Evolutionary conservation across 2,329 filamentous ascomycete genomes (phyloP), one percentile per base, ranked within the genome.

Genomic region (Penicillium sclerotiorum): DNA sequence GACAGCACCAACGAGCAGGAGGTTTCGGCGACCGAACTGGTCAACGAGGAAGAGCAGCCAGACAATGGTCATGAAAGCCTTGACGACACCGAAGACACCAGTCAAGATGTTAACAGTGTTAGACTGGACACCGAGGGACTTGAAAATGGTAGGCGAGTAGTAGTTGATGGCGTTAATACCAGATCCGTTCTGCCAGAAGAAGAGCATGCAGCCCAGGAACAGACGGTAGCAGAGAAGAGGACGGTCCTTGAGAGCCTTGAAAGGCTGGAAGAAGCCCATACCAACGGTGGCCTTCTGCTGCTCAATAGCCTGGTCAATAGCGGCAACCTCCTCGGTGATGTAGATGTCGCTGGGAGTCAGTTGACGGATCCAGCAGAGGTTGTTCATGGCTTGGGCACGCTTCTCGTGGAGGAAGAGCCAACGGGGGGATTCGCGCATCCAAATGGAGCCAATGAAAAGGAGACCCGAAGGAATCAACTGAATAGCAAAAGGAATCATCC

Each of bases 91-190:
- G 57, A 88, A 91, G 57, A 90, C 82, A n/a, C 88, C 88, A 0
- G 87, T 90, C 0, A 86, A 86, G 20, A 86, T 69, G 56, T 85
- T 77, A 5, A 78, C 76, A 4, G 77, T 79, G 25, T 78, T 82
- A 1, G 77, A 76, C 0, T 73, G 76, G 8, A 88, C 74, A 12
- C 85, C 84, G 28, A 88, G 79, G 9, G 79, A 9, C 78, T 44
- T 78, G 76, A 90, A 89, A 17, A 89, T 81, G 0, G 81, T 86
- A 0, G 86, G 86, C 1, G 75, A 79, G 68, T 87, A 89, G 73
- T 90, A 90, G 75, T 90, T 90, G 73, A 89, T 85, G n/a, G 87
- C 87, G 59, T 90, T 90, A 72, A 90, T 90, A 6, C 88, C 88
- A 3, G 75, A 79, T 40, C 85, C 85, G 59, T 92, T 92, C 71